Evolutionary conservation across 1,284 basidiomycete species (phyloP), one percentile per base, ranked within the genome.

Genomic region (Pascua guehoae): DNA sequence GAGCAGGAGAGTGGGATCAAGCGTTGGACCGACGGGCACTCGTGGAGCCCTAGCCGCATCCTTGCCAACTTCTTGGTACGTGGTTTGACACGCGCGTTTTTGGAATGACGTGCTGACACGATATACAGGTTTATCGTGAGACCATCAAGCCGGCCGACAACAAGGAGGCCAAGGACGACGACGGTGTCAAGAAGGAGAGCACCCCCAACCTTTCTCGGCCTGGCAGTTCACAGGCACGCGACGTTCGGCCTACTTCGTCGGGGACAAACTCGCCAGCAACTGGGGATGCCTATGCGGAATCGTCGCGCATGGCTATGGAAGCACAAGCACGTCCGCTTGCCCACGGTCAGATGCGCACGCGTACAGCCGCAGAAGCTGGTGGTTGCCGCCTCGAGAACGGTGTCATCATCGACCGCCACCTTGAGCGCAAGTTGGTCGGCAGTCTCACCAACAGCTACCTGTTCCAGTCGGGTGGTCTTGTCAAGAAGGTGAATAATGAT

Each of bases 1-100:
- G 94, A 97, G 79, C 87, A 91, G 67, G 92, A 97, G 77, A 92
- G 90, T 68, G 93, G 93, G 41, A 98, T 98, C 81, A 97, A 96
- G 79, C 84, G 95, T 50, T 98, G 95, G 94, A 98, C 95, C 0
- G 94, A 98, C 77, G 94, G 94, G 7, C 87, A 91, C 73, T 88
- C 90, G 69, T 98, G 94, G 95, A 80, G 79, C 65, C 82, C 81
- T 2, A 74, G 70, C 60, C 66, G 74, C 46, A 78, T 97, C 45
- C 81, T 97, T 47, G 91, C 90, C 70, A 98, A 98, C 78, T 98
- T 97, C 73, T 81, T 98, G 40, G 81, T 81, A 52, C 66, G 80
- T 75, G 51, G 11, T 10, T 15, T 8, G 16, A 32, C 16, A 12
- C 16, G 9, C 18, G 7, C 7, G 16, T 18, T 7, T 8, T 17